Evolutionary conservation across 176 grass and related monocot species (phyloP).

Genomic region (Musa beccarii): DNA sequence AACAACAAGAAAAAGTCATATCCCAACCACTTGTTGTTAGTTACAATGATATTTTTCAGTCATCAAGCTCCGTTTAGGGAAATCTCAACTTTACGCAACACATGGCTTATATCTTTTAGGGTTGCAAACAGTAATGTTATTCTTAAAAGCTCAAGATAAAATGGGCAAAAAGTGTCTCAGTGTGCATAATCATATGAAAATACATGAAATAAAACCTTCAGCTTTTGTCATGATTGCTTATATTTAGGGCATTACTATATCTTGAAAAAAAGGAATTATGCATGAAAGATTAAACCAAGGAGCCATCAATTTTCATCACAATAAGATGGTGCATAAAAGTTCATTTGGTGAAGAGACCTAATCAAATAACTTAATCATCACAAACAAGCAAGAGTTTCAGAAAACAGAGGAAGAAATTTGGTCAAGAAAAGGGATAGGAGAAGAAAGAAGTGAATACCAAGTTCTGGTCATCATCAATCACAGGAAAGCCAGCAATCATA

Average conservation of each 20-base stretch:
- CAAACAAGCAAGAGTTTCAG: not conserved
- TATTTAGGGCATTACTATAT: too few relatives aligned
- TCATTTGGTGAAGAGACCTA: not conserved
- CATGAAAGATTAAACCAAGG: not conserved
- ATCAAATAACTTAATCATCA: not conserved
- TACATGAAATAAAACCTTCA: too few relatives aligned
- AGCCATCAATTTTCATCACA: not conserved
- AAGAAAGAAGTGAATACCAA: conserved; percentile 37
- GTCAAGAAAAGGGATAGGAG: conserved; percentile 1
- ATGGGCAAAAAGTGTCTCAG: not conserved
- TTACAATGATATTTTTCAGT: not conserved
- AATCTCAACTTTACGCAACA: not conserved
- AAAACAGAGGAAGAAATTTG: not conserved
- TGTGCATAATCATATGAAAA: too few relatives aligned
- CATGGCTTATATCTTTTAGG: not conserved
- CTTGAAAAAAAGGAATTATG: not conserved
- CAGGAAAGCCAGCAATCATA: conserved; percentile 75
- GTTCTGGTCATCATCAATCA: conserved; percentile 62
- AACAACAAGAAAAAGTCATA: not conserved
- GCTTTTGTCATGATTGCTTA: too few relatives aligned
- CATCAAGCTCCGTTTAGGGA: not conserved
- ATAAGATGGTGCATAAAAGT: not conserved
- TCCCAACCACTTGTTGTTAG: not conserved
- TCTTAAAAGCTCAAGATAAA: not conserved
- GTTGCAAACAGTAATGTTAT: not conserved